These are phyloP conservation scores for Taiwanofungus camphoratus DNA, from an alignment of 1,284 basidiomycete species.

Conservation along the genomic window DNA sequence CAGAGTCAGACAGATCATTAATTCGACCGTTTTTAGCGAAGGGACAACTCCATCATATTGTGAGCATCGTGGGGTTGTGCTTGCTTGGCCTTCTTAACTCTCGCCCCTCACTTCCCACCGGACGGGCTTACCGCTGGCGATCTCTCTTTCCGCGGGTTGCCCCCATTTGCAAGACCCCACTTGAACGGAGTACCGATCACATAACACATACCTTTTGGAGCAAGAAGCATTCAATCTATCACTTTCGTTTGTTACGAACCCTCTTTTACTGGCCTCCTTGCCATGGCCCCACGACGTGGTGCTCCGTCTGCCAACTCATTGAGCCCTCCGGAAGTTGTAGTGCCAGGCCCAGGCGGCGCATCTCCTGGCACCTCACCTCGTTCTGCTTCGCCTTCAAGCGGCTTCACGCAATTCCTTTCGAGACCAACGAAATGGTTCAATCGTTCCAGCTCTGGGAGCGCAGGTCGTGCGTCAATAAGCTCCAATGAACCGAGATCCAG, in stretches of 20 bases:
- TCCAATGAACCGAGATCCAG: constrained; percentile 47
- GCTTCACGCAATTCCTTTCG: constrained; percentile 26
- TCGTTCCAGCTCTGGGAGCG: constrained; percentile 23
- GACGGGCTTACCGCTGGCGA: too few species aligned
- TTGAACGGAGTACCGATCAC: too few species aligned
- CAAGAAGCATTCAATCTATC: constrained; percentile 5
- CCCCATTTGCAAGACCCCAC: too few species aligned
- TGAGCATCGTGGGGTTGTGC: too few species aligned
- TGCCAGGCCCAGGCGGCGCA: constrained; percentile 13
- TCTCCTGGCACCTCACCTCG: constrained; percentile 25
- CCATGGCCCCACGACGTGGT: constrained; percentile 25
- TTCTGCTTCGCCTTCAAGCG: constrained; percentile 26
- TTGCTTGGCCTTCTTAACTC: too few species aligned
- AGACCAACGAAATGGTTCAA: constrained; percentile 31
- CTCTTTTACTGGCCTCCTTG: constrained; percentile 4
- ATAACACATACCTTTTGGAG: too few species aligned
- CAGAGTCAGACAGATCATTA: too few species aligned
- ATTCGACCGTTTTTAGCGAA: too few species aligned
- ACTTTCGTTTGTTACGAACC: constrained; percentile 6
- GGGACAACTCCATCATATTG: too few species aligned
- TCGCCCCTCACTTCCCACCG: too few species aligned
- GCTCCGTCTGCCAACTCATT: constrained; percentile 23
- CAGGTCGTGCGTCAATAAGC: constrained; percentile 23
- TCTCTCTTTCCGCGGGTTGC: too few species aligned
- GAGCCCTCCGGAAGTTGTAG: constrained; percentile 23